Base-by-base conservation (phyloP, 257 asterid genomes). In the Lavandula angustifolia region DNA sequence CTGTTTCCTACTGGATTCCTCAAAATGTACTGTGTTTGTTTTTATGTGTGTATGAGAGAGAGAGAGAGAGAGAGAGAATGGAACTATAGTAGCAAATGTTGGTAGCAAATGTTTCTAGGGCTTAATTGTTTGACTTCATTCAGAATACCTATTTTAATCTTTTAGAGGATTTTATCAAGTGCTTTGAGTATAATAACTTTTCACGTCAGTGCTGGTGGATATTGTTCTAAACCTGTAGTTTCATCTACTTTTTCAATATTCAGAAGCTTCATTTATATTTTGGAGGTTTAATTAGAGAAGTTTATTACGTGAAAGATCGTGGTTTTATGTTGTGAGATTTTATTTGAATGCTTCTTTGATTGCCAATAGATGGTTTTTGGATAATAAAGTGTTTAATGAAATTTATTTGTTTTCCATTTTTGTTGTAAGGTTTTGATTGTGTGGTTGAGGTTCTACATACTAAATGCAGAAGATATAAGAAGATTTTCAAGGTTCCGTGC, bases 391-490 rank as follows among this genome's bases (percentile, higher is more conserved):
- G 7, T 35, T 4, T 35, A 35, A 35, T 4, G 40, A 35, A 3
- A n/a, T 40, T 27, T 60, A 5, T 59, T 69, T 17, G 6, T 49
- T n/a, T n/a, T n/a, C n/a, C n/a, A n/a, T n/a, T n/a, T n/a, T 38
- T 37, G 31, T 13, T 55, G 7, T 29, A 56, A 14, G 46, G 46
- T 34, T 13, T 34, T 55, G 61, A 32, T 1, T 8, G 66, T 48
- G 67, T 63, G 74, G n/a, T 67, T 76, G 60, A 73, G 76, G 63
- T 34, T 50, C 66, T 70, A 69, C 49, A 62, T 79, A 60, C 81
- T 74, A n/a, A 57, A 72, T 83, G 87, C 85, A 67, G 84, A 71
- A 73, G 77, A 52, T 64, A 52, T 60, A 59, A 56, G 71, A 56
- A 51, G 42, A 57, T 46, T 76, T 52, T 46, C 29, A 49, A 74